Percentiles rank a stretch among this genome's conserved stretches.
phyloP scores from a whole-genome alignment of 1,284 basidiomycete genomes.

The Pseudozyma pruni region DNA sequence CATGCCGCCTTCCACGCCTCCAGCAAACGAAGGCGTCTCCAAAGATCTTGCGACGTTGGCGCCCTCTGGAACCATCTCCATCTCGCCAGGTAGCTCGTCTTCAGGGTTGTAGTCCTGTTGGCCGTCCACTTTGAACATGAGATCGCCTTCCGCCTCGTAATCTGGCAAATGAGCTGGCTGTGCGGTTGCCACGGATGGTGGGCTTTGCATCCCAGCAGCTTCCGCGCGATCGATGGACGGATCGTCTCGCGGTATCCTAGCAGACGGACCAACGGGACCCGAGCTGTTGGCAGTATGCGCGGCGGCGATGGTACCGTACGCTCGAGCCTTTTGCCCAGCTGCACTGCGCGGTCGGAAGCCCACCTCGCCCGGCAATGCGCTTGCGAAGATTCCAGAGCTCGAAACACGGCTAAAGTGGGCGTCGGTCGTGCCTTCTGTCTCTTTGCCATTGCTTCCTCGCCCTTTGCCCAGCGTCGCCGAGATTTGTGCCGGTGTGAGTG shows the following conservation, averaged over 20 bases:
- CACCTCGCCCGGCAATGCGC: conserved; percentile 6
- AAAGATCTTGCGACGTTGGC: not conserved
- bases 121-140: conserved; percentile 40
- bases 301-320: conserved; percentile 17
- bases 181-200: not conserved
- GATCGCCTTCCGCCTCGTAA: conserved; percentile 43
- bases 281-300: conserved; percentile 6
- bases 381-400: conserved; percentile 10
- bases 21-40: conserved; percentile 8
- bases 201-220: not conserved
- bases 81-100: conserved; percentile 47
- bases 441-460: conserved; percentile 7
- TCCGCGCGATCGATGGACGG: not conserved
- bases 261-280: not conserved
- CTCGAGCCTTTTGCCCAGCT: conserved; percentile 18
- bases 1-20: conserved; percentile 32
- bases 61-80: conserved; percentile 45
- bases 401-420: conserved; percentile 4
- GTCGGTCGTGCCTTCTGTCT: not conserved
- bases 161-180: conserved; percentile 13
- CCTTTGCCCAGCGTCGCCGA: conserved; percentile 17
- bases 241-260: conserved; percentile 1
- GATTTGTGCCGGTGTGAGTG: conserved; percentile 15
- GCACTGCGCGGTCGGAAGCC: conserved; percentile 10
- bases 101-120: conserved; percentile 38